Percentiles rank a stretch among this genome's conserved stretches.
These are phyloP conservation scores for Rhodamnia rubescens DNA, from an alignment of 345 rosid species.

Conservation along the genomic window DNA sequence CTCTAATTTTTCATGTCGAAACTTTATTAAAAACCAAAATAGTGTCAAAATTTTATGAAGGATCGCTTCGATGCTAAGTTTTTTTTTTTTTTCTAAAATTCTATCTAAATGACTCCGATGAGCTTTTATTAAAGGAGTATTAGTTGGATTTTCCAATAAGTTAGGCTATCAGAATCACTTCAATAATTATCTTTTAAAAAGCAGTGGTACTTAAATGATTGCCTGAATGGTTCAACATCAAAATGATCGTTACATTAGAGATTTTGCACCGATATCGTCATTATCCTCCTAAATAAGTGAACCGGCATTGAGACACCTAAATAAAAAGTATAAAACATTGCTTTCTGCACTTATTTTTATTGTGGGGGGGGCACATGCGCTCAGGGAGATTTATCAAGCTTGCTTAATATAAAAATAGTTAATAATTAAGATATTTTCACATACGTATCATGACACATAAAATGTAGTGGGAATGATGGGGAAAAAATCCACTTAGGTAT, in stretches of 20 bases:
- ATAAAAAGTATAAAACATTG: background rate
- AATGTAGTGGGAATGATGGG: background rate
- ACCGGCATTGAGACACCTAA: background rate
- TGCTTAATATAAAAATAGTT: background rate
- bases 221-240: accelerated
- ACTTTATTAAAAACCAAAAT: background rate
- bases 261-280: background rate
- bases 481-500: background rate
- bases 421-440: background rate
- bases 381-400: background rate
- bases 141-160: background rate
- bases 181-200: background rate
- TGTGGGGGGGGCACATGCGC: background rate
- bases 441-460: background rate
- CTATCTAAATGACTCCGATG: background rate
- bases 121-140: background rate
- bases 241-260: background rate
- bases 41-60: background rate
- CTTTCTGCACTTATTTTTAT: background rate
- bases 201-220: background rate
- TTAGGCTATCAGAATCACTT: accelerated
- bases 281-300: background rate
- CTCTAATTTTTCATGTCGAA: background rate
- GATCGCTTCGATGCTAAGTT: background rate
- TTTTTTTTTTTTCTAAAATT: background rate